Evolutionary conservation across 192 early-diverging fungal species (phyloP), one percentile per base, ranked within the genome.

Genomic region (Pilaira anomala): DNA sequence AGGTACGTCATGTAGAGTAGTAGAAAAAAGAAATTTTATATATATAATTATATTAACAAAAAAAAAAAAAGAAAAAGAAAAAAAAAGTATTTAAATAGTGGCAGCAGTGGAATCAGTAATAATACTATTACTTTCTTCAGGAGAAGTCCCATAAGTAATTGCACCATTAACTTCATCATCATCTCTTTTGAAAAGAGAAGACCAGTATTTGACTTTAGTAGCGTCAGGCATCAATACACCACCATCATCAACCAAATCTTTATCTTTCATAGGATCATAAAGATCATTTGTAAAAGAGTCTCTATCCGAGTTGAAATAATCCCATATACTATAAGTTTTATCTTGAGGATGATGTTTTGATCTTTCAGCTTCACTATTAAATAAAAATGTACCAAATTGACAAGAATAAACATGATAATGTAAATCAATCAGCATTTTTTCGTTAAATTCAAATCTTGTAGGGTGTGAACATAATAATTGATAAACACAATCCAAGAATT

Each of bases 401-500:
- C 93, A 94, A 39, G 90, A 84, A 65, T 96, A 93, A 48, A 91
- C 75, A 72, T 94, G 89, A 73, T 86, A 87, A 72, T 93, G 92
- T 45, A 99, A 78, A 21, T 88, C 79, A 0, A 88, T 78, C 62
- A 99, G 71, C 48, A 95, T 82, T 21, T 78, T 67, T 69, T 96
- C 92, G 64, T 88, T 90, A 62, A 93, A 99, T 80, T 96, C 94
- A 75, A 99, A 99, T 57, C 90, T 84, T 2, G 87, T 87, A 12
- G 97, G 95, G 59, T 85, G 86, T 75, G 95, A 91, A 21, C 77
- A 80, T 80, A 90, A 90, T 13, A 96, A 75, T 76, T 99, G 97
- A 76, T 91, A 99, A 28, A 95, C 83, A 76, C 93, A 96, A 74
- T 99, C 97, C 13, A 99, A 79, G 65, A 97, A 99, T 77, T 99